Conservation (phyloP, 1,284 basidiomycete genomes). For the Volvariella surrecta region DNA sequence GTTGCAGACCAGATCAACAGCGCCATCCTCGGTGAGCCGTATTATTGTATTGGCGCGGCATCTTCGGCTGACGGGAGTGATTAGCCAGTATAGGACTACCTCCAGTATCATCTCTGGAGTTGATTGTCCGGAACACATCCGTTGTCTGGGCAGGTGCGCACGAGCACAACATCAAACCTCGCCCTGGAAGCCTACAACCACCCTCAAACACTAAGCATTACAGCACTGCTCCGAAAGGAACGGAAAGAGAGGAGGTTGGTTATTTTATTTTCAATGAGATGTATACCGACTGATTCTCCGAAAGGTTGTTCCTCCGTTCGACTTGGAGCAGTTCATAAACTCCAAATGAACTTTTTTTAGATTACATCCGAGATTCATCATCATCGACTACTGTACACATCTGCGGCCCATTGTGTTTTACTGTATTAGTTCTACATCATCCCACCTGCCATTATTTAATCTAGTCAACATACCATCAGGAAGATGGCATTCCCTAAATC, state of each 20-base stretch:
- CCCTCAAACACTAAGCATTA: slow-evolving; percentile 17
- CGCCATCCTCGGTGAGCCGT: slow-evolving; percentile 75
- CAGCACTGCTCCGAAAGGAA: slow-evolving; percentile 4
- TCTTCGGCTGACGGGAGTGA: slow-evolving; percentile 7
- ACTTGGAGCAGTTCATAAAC: slow-evolving; percentile 41
- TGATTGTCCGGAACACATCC: slow-evolving; percentile 51
- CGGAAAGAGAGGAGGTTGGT: slow-evolving; percentile 19
- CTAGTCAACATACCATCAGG: slow-evolving; percentile 28
- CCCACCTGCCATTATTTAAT: slow-evolving; percentile 55
- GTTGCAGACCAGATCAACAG: slow-evolving; percentile 83
- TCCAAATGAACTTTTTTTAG: slow-evolving; percentile 20
- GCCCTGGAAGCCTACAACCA: slow-evolving; percentile 34
- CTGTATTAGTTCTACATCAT: slow-evolving; percentile 32
- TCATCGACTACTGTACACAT: background rate
- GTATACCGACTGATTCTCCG: slow-evolving; percentile 4
- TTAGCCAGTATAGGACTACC: slow-evolving; percentile 45
- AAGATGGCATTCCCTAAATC: slow-evolving; percentile 41
- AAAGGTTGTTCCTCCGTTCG: slow-evolving; percentile 35
- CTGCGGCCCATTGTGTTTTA: background rate
- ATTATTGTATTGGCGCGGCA: slow-evolving; percentile 3
- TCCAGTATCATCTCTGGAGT: slow-evolving; percentile 51
- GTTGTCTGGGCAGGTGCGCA: slow-evolving; percentile 48
- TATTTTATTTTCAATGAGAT: background rate
- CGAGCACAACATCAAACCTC: slow-evolving; percentile 36
- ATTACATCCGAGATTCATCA: background rate